Conservation (phyloP, 148 eudicot genomes). For the Arctostaphylos glauca region DNA sequence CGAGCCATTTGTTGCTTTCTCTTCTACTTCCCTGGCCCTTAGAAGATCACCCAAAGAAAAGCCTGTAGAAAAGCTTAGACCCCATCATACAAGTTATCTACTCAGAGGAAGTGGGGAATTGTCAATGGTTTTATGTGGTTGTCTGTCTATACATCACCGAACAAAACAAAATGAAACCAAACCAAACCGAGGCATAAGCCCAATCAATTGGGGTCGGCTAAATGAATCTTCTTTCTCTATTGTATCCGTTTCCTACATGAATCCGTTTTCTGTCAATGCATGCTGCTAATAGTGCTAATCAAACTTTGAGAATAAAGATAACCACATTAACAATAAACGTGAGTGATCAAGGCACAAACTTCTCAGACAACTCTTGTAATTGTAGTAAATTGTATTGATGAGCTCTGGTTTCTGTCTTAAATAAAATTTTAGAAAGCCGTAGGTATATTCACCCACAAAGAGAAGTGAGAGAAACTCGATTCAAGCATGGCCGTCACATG, state of each 20-base stretch:
- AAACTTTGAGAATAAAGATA: background rate
- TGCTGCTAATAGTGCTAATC: background rate
- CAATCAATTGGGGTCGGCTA: too few species aligned
- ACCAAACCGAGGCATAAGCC: too few species aligned
- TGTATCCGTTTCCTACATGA: too few species aligned
- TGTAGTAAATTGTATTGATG: background rate
- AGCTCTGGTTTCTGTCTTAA: background rate
- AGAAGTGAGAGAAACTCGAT: background rate
- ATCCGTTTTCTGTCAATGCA: background rate
- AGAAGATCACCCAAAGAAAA: constrained; percentile 20
- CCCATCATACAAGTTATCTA: background rate
- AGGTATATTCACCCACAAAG: background rate
- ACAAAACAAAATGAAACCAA: too few species aligned
- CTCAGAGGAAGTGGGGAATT: background rate
- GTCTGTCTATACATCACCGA: background rate
- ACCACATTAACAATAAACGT: background rate
- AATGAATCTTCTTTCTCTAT: too few species aligned
- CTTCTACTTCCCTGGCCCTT: constrained; percentile 2
- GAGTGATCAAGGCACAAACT: background rate
- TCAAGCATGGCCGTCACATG: background rate
- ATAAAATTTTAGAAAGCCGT: background rate
- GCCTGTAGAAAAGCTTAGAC: constrained; percentile 17
- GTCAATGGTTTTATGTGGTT: background rate
- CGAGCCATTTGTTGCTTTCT: constrained; percentile 12
- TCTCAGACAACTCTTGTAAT: background rate